These are phyloP conservation scores for Gracilaria caudata DNA, from an alignment of 23 red algal species.

Conservation along the genomic window DNA sequence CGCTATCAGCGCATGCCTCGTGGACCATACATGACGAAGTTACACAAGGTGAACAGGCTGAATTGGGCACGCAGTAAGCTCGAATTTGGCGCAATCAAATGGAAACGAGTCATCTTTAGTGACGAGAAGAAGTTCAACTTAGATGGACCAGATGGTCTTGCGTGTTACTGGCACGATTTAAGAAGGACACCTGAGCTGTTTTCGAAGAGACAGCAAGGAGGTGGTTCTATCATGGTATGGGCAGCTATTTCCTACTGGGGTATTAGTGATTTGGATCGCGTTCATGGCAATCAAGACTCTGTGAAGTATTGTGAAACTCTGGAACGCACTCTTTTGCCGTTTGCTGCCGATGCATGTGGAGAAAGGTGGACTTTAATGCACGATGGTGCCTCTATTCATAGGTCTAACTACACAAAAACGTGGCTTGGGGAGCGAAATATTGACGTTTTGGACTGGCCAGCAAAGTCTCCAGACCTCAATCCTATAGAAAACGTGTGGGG, in stretches of 20 bases:
- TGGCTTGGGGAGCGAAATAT: not conserved
- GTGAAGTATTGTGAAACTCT: not conserved
- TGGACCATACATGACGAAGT: not conserved
- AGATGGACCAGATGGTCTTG: not conserved
- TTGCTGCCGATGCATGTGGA: not conserved
- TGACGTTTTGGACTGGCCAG: conserved; percentile 10
- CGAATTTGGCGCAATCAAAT: not conserved
- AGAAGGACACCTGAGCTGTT: not conserved
- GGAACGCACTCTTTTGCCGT: not conserved
- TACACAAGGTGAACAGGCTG: not conserved
- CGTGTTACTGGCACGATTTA: not conserved
- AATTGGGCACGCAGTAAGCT: not conserved
- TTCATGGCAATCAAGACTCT: not conserved
- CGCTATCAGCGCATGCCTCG: not conserved
- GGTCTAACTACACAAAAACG: conserved; percentile 1
- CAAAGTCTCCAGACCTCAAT: not conserved
- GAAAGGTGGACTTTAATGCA: not conserved
- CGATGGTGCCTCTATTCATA: not conserved
- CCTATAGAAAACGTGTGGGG: conserved; percentile 13
- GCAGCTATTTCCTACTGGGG: not conserved
- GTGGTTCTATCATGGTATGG: no score
- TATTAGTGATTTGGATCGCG: not conserved
- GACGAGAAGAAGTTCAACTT: not conserved
- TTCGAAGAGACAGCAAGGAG: no score
- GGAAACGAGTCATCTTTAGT: not conserved